A percentile compares a stretch with the other conserved stretches of the same genome.
These are phyloP conservation scores for Biscogniauxia sp. DNA, from an alignment of 2,329 filamentous ascomycete species.

Conservation along the genomic window DNA sequence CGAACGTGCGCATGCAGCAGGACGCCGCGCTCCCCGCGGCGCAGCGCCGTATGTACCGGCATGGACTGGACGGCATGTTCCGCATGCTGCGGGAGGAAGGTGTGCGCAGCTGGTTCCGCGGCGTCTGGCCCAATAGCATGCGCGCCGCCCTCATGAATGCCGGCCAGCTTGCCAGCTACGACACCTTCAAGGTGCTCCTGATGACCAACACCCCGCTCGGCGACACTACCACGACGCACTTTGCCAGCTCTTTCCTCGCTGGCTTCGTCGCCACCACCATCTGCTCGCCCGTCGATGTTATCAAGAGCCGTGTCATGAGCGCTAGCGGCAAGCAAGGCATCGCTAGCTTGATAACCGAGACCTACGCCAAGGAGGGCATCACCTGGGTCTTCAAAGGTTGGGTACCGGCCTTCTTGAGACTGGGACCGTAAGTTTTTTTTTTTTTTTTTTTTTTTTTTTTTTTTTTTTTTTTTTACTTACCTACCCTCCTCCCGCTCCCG, in stretches of 20 bases:
- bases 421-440: constrained; percentile 55
- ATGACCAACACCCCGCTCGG: constrained; percentile 64
- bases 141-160: constrained; percentile 87
- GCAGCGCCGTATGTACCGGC: constrained; percentile 81
- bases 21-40: constrained; percentile 71
- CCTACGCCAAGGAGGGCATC: constrained; percentile 69
- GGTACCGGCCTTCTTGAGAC: constrained; percentile 70
- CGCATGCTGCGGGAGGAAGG: constrained; percentile 90
- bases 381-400: constrained; percentile 88
- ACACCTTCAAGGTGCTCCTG: constrained; percentile 72
- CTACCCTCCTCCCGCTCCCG: neutral
- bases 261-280: constrained; percentile 83
- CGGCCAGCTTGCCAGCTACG: constrained; percentile 79
- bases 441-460: neutral
- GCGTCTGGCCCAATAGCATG: constrained; percentile 78
- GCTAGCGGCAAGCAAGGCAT: constrained; percentile 54
- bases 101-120: constrained; percentile 71
- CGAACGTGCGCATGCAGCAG: constrained; percentile 99
- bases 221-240: constrained; percentile 74
- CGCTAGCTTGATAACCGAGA: constrained; percentile 59
- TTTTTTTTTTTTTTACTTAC: neutral
- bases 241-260: constrained; percentile 72
- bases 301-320: constrained; percentile 87
- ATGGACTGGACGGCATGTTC: constrained; percentile 82
- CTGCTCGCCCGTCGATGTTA: constrained; percentile 81